phyloP scores from a whole-genome alignment of 192 early-diverging fungal species.

The Coemansia sp. region DNA sequence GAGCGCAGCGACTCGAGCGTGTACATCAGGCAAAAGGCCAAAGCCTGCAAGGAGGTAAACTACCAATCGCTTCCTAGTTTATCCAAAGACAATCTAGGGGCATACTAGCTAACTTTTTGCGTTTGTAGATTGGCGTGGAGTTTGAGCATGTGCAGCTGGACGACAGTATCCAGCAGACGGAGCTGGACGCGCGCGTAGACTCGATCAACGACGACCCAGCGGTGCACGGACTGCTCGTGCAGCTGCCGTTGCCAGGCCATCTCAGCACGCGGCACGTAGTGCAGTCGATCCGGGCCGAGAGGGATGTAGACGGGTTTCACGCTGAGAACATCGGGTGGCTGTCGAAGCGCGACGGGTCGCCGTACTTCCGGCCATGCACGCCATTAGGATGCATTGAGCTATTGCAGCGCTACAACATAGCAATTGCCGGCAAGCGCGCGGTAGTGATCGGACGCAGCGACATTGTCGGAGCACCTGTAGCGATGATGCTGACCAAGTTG shows the following conservation, averaged over 20 bases:
- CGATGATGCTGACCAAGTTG: constrained; percentile 75
- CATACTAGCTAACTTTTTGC: background rate
- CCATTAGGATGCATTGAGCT: constrained; percentile 92
- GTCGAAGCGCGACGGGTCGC: constrained; percentile 77
- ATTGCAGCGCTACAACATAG: constrained; percentile 69
- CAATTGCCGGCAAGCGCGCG: constrained; percentile 82
- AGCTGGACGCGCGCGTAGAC: constrained; percentile 71
- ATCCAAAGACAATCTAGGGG: too few relatives aligned
- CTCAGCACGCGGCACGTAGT: constrained; percentile 83
- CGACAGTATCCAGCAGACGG: constrained; percentile 67
- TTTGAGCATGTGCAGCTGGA: constrained; percentile 73
- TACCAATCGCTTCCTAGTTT: too few relatives aligned
- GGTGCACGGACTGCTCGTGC: constrained; percentile 96
- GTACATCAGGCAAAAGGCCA: constrained; percentile 93
- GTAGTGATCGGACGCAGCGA: constrained; percentile 98
- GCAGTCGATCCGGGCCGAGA: constrained; percentile 81
- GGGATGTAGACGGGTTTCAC: constrained; percentile 99
- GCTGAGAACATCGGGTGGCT: constrained; percentile 91
- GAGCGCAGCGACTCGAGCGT: constrained; percentile 90
- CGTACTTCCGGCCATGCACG: constrained; percentile 95
- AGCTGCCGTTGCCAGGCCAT: constrained; percentile 89
- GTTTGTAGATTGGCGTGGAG: constrained; percentile 72
- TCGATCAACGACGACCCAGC: constrained; percentile 76
- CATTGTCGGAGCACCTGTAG: constrained; percentile 88
- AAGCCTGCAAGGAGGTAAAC: constrained; percentile 75